Evolutionary conservation across 2,329 filamentous ascomycete species (phyloP).

Genomic region (Neofusicoccum sp.): DNA sequence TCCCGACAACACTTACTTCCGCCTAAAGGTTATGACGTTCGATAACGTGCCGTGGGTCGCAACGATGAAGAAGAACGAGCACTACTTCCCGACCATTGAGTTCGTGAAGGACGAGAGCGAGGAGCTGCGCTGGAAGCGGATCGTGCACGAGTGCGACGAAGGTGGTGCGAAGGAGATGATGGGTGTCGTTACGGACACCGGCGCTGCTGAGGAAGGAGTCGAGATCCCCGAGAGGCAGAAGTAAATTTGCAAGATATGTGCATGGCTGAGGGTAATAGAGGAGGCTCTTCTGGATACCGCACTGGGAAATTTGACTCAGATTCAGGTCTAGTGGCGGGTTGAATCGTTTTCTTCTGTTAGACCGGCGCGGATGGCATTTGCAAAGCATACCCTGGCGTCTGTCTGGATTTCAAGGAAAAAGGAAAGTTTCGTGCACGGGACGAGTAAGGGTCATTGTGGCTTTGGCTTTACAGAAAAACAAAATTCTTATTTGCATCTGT

Average conservation of each 20-base stretch:
- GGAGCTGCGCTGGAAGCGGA: constrained; percentile 56
- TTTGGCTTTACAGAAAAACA: background rate
- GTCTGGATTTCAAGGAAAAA: background rate
- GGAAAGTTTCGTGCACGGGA: background rate
- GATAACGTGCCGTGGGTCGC: constrained; percentile 99
- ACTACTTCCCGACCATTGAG: constrained; percentile 75
- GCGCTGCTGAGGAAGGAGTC: background rate
- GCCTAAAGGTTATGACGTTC: constrained; percentile 94
- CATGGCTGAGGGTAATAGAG: background rate
- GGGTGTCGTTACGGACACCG: constrained; percentile 28
- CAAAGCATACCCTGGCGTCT: constrained; percentile 13
- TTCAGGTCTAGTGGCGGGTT: background rate
- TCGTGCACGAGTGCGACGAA: constrained; percentile 53
- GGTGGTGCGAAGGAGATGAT: constrained; percentile 31
- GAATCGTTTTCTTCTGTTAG: background rate
- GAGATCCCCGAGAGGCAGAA: constrained; percentile 9
- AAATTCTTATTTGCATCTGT: background rate
- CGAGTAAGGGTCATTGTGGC: background rate
- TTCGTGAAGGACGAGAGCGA: constrained; percentile 57
- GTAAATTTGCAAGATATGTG: background rate
- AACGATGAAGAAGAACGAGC: constrained; percentile 99
- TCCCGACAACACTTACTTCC: constrained; percentile 96
- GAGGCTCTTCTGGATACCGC: background rate
- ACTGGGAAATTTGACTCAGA: background rate
- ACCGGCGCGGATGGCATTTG: constrained; percentile 2